Base-by-base conservation (phyloP, 106 monocot species). In the Hemerocallis citrina region DNA sequence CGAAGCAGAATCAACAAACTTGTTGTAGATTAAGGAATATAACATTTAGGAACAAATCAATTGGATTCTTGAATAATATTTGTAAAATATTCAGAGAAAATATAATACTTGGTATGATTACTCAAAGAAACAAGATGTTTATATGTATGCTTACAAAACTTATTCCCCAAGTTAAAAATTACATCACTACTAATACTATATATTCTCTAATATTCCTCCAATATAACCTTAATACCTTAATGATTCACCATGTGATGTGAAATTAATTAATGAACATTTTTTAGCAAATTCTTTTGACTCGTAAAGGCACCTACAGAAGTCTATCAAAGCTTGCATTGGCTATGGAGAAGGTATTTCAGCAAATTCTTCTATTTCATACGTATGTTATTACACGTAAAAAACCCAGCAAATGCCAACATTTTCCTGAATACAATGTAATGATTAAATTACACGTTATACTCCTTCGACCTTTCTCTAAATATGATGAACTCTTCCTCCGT, bases 271-370 rank as follows among this genome's bases (percentile, higher is more conserved):
- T 25, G 30, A 24, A 52, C 52, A 52, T 58, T 54, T n/a, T n/a
- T n/a, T 42, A 62, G 63, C 84, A 96, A 90, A 90, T 96, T 54
- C 84, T 96, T 56, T 56, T 96, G 64, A 34, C 68, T 62, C 90
- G 86, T 46, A 90, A 79, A 70, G 58, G 71, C 65, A 79, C 84
- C 34, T 96, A 96, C 66, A 68, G 68, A 52, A 84, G 68, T 50
- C 74, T 90, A 15, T 79, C 87, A 12, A 96, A 87, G 64, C 86
- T 96, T 81, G 86, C 87, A 29, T 71, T 96, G 46, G 95, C 95
- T 27, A 49, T 91, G 36, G 85, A 91, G 52, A 91, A 91, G 90
- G 90, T 91, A 40, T 56, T 77, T 67, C 37, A 10, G 22, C 16
- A 31, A n/a, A 36, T 36, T 58, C 23, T 58, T 58, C 34, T 55